Conservation (phyloP, 202 grass and related monocot species). For the Dendrocalamus latiflorus region DNA sequence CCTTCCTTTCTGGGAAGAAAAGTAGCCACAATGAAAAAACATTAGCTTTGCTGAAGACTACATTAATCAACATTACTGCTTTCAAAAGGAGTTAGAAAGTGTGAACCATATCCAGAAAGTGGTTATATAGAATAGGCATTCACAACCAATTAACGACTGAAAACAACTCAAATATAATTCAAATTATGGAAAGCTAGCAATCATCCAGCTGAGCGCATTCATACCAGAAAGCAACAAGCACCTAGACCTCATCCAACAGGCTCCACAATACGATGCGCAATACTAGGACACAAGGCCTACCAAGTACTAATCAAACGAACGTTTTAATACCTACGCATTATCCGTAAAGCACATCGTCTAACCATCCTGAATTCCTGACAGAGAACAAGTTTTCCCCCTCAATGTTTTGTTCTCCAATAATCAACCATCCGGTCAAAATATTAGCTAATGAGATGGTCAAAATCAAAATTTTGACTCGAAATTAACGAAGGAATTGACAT, state of each 20-base stretch:
- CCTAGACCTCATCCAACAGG: neutral
- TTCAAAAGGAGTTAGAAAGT: slow-evolving; percentile 3
- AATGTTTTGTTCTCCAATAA: neutral
- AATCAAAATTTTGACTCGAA: neutral
- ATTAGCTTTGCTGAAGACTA: neutral
- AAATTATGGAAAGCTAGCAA: slow-evolving; percentile 5
- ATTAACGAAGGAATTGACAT: neutral
- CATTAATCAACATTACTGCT: neutral
- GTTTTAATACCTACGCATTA: neutral
- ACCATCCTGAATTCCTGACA: neutral
- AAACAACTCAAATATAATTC: slow-evolving; percentile 22
- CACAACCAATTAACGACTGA: slow-evolving; percentile 8
- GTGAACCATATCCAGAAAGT: slow-evolving; percentile 8
- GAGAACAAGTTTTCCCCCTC: neutral
- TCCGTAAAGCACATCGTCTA: neutral
- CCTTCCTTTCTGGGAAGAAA: neutral
- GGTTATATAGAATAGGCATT: slow-evolving; percentile 16
- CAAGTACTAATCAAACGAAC: neutral
- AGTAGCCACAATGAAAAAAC: neutral
- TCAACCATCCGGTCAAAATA: neutral
- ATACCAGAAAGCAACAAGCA: slow-evolving; percentile 25
- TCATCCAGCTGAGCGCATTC: slow-evolving; percentile 6
- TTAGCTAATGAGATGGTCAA: neutral
- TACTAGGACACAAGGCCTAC: neutral
- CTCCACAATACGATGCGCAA: neutral